Percentiles rank a stretch among this genome's conserved stretches.
These are phyloP conservation scores for Populus tomentosa DNA, from an alignment of 441 rosid species.

Conservation along the genomic window DNA sequence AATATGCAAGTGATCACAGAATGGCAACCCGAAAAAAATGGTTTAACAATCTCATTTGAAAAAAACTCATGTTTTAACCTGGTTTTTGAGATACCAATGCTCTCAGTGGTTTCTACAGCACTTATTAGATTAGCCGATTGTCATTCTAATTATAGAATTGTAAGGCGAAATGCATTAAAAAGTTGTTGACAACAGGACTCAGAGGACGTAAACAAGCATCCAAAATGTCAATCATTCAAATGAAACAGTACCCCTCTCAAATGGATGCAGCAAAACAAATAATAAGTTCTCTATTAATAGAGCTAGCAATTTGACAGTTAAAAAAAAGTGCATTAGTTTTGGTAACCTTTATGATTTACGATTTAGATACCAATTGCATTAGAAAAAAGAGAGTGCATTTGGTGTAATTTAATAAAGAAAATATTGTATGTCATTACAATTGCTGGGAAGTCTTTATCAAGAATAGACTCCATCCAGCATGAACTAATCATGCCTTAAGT, in stretches of 20 bases:
- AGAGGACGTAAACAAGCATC: not conserved
- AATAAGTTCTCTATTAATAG: not conserved
- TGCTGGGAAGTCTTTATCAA: not conserved
- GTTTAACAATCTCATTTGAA: not conserved
- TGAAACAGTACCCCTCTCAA: not conserved
- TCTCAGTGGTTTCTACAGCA: not conserved
- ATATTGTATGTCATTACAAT: not conserved
- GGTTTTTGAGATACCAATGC: not conserved
- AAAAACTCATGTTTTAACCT: not conserved
- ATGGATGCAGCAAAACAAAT: not conserved
- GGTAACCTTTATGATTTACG: not conserved
- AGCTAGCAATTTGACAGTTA: not conserved
- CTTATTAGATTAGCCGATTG: not conserved
- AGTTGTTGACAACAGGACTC: not conserved
- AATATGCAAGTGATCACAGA: not conserved
- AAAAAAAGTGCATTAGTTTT: not conserved
- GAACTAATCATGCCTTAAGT: not conserved
- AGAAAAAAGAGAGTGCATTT: not conserved
- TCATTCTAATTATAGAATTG: not conserved
- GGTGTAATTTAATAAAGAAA: not conserved
- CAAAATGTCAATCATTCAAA: not conserved
- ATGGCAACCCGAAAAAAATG: not conserved
- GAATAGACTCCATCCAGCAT: not conserved
- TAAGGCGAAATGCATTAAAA: not conserved
- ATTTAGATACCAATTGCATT: not conserved